Evolutionary conservation across 371 early-diverging fungal species (phyloP).

Genomic region (Lichtheimia hyalospora): DNA sequence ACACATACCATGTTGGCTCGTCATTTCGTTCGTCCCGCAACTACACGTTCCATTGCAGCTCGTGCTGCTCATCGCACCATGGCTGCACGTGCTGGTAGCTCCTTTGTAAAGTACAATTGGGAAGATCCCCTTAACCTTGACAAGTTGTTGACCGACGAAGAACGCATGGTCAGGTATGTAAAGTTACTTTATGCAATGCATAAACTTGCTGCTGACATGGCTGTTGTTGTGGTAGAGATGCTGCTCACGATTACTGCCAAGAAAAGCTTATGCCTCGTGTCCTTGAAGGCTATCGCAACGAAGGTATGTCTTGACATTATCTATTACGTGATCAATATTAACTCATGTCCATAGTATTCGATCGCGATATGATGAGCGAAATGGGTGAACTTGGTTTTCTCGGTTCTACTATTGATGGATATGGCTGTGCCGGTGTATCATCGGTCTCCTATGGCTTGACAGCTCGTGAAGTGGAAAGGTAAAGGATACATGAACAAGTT

Average conservation of each 20-base stretch:
- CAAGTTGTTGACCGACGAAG: slow-evolving; percentile 88
- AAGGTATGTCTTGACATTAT: slow-evolving; percentile 57
- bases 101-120: slow-evolving; percentile 90
- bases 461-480: slow-evolving; percentile 95
- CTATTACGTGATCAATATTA: not conserved
- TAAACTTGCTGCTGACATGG: not conserved
- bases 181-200: not conserved
- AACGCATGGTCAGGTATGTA: slow-evolving; percentile 69
- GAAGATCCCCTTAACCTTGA: slow-evolving; percentile 88
- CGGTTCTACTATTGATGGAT: slow-evolving; percentile 95
- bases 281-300: slow-evolving; percentile 81
- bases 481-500: slow-evolving; percentile 3
- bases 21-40: slow-evolving; percentile 16
- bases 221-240: slow-evolving; percentile 54
- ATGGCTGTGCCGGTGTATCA: slow-evolving; percentile 96
- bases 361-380: slow-evolving; percentile 88
- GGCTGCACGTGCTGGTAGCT: slow-evolving; percentile 48
- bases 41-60: not conserved
- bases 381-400: slow-evolving; percentile 95
- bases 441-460: slow-evolving; percentile 96
- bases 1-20: slow-evolving; percentile 15
- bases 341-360: slow-evolving; percentile 62
- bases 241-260: slow-evolving; percentile 89
- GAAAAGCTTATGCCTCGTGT: slow-evolving; percentile 87
- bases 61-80: slow-evolving; percentile 30